phyloP scores from a whole-genome alignment of 2,329 filamentous ascomycete species.

The Cordyceps fumosorosea region DNA sequence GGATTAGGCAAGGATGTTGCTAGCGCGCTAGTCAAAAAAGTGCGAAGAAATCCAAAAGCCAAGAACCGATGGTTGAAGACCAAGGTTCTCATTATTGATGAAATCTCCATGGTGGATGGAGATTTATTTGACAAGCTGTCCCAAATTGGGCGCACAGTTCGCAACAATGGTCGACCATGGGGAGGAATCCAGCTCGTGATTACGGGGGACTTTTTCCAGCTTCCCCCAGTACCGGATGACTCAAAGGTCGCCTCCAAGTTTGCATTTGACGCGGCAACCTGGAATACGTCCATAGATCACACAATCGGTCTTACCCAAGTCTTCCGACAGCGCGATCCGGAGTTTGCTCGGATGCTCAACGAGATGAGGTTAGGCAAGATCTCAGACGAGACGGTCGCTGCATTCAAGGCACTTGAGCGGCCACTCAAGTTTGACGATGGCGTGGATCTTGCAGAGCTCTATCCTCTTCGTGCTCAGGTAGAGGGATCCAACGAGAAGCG shows the following conservation, averaged over 20 bases:
- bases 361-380: slow-evolving; percentile 91
- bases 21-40: slow-evolving; percentile 77
- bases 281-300: slow-evolving; percentile 88
- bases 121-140: slow-evolving; percentile 96
- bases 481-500: slow-evolving; percentile 75
- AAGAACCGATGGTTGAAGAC: slow-evolving; percentile 84
- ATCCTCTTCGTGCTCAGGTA: slow-evolving; percentile 84
- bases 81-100: slow-evolving; percentile 83
- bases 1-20: slow-evolving; percentile 88
- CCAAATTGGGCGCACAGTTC: slow-evolving; percentile 73
- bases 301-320: slow-evolving; percentile 94
- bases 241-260: slow-evolving; percentile 70
- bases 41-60: slow-evolving; percentile 80
- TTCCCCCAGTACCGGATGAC: slow-evolving; percentile 84
- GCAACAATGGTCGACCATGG: slow-evolving; percentile 88
- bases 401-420: slow-evolving; percentile 68
- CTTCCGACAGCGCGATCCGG: slow-evolving; percentile 85
- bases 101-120: slow-evolving; percentile 97
- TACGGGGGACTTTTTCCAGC: slow-evolving; percentile 95
- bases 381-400: slow-evolving; percentile 64
- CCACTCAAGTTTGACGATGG: slow-evolving; percentile 67
- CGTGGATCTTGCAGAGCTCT: slow-evolving; percentile 73
- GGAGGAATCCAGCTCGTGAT: slow-evolving; percentile 94
- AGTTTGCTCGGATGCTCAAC: slow-evolving; percentile 92
- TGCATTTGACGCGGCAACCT: slow-evolving; percentile 85